These are phyloP conservation scores for Hypocrella siamensis DNA, from an alignment of 2,329 filamentous ascomycete genomes.

Conservation along the genomic window DNA sequence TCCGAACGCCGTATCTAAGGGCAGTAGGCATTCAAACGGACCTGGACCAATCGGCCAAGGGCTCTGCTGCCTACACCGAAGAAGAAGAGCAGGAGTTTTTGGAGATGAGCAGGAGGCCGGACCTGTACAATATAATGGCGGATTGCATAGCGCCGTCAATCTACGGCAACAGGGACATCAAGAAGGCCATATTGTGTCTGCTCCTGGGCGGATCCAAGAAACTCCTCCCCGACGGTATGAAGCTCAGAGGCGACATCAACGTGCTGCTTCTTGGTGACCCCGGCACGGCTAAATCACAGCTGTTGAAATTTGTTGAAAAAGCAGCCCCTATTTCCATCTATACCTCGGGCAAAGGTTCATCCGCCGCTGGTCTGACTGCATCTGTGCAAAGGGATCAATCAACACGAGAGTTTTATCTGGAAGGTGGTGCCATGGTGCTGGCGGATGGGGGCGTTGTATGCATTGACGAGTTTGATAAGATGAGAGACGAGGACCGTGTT, in stretches of 20 bases:
- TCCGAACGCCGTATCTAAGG: constrained; percentile 85
- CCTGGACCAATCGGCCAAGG: constrained; percentile 77
- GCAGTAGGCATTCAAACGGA: constrained; percentile 88
- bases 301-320: constrained; percentile 95
- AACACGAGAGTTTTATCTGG: constrained; percentile 91
- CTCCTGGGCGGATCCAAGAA: constrained; percentile 94
- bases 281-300: constrained; percentile 93
- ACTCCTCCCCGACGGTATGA: constrained; percentile 95
- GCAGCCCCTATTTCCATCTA: constrained; percentile 95
- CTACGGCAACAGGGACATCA: constrained; percentile 91
- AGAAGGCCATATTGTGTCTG: constrained; percentile 90
- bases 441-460: constrained; percentile 94
- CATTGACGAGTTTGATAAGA: constrained; percentile 99
- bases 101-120: constrained; percentile 77
- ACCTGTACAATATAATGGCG: constrained; percentile 83
- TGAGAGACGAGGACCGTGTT: constrained; percentile 94
- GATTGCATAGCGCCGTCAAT: constrained; percentile 94
- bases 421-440: constrained; percentile 96
- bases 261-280: constrained; percentile 92
- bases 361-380: constrained; percentile 89
- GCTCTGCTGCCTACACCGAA: constrained; percentile 70
- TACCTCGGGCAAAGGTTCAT: constrained; percentile 95
- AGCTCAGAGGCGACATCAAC: constrained; percentile 93
- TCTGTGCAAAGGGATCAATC: constrained; percentile 88
- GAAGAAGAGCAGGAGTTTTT: constrained; percentile 94